A percentile compares a stretch with the other conserved stretches of the same genome.
Evolutionary conservation across 192 early-diverging fungal species (phyloP).

Genomic region (Mortierella claussenii): DNA sequence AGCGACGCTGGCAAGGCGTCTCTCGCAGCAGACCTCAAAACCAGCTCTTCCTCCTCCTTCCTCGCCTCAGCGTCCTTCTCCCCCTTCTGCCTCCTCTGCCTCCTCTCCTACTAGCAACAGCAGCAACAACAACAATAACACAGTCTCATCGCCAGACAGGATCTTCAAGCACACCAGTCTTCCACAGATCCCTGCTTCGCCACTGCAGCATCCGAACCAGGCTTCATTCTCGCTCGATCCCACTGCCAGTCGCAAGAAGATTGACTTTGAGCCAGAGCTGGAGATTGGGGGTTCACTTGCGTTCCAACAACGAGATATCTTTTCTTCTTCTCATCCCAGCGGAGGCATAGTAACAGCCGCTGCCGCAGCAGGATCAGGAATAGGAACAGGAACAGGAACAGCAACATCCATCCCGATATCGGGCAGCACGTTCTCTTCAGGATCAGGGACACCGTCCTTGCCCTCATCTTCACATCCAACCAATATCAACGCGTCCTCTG

Average conservation of each 20-base stretch:
- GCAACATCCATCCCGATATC: neutral
- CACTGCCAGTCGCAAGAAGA: constrained; percentile 19
- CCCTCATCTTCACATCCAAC: constrained; percentile 12
- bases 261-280: constrained; percentile 10
- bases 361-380: too few species aligned
- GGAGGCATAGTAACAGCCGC: neutral
- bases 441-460: neutral
- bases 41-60: constrained; percentile 4
- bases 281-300: neutral
- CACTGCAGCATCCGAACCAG: constrained; percentile 4
- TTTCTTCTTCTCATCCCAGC: constrained; percentile 9
- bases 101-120: neutral
- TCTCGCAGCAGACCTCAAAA: constrained; percentile 31
- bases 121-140: too few species aligned
- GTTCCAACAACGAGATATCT: constrained; percentile 18
- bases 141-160: constrained; percentile 11
- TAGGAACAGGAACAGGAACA: too few species aligned
- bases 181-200: constrained; percentile 9
- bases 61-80: neutral
- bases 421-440: neutral
- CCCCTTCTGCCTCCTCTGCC: neutral
- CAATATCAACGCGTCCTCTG: neutral
- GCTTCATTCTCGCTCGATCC: neutral
- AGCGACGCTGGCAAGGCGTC: constrained; percentile 30
- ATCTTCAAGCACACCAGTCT: constrained; percentile 15